Conservation (phyloP, 2,329 filamentous ascomycete genomes). For the Metarhizium robertsii region DNA sequence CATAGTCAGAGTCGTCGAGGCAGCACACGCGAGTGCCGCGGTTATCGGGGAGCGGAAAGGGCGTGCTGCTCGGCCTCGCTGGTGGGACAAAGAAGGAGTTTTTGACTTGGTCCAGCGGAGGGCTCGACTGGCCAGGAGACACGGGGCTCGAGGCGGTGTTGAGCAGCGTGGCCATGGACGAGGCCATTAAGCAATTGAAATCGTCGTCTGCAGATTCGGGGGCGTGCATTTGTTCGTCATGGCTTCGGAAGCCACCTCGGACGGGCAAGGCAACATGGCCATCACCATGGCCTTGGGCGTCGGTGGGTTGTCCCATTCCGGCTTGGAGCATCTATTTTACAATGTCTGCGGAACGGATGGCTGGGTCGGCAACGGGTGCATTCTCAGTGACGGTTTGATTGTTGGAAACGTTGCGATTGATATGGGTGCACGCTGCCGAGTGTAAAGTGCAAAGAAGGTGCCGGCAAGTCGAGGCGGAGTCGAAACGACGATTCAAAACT, state of each 20-base stretch:
- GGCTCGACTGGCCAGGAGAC: conserved; percentile 43
- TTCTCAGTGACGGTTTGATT: conserved; percentile 2
- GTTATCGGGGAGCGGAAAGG: conserved; percentile 46
- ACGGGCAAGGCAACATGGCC: conserved; percentile 3
- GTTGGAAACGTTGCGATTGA: background rate
- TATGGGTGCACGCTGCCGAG: background rate
- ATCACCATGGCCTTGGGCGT: conserved; percentile 1
- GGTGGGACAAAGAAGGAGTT: conserved; percentile 25
- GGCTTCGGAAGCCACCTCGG: conserved; percentile 6
- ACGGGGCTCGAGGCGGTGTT: conserved; percentile 43
- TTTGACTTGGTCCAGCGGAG: conserved; percentile 38
- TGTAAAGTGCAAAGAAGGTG: background rate
- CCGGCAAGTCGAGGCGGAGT: background rate
- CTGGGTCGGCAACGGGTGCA: conserved; percentile 4
- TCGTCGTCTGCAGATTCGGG: conserved; percentile 17
- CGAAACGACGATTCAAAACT: background rate
- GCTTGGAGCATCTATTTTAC: background rate
- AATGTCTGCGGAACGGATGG: background rate
- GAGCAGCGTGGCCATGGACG: conserved; percentile 25
- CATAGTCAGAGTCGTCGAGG: conserved; percentile 15
- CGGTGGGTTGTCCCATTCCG: conserved; percentile 5
- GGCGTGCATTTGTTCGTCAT: conserved; percentile 2
- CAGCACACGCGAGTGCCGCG: conserved; percentile 23
- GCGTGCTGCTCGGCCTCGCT: conserved; percentile 48
- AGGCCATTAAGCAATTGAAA: conserved; percentile 26